Evolutionary conservation across 2,329 filamentous ascomycete species (phyloP).

Genomic region (Epichloe uncinata): DNA sequence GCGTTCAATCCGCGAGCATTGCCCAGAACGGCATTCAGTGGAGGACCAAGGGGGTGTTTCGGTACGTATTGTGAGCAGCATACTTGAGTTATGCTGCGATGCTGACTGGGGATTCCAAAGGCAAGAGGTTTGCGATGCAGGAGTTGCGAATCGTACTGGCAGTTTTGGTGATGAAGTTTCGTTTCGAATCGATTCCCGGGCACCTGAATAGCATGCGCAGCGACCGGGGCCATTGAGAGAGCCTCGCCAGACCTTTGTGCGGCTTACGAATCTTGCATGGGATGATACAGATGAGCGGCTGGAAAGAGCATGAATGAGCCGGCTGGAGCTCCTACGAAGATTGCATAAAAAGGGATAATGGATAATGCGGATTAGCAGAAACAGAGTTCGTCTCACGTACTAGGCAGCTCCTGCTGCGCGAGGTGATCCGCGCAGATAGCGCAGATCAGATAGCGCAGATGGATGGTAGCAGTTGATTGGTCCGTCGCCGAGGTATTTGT

Average conservation of each 20-base stretch:
- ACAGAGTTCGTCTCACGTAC: no score
- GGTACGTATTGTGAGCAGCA: background rate
- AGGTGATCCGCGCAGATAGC: no score
- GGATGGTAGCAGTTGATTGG: no score
- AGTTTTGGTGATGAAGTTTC: background rate
- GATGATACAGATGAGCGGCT: background rate
- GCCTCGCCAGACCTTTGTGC: background rate
- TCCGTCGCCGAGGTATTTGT: no score
- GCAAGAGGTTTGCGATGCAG: conserved; percentile 1
- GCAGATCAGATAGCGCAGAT: no score
- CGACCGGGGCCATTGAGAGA: background rate
- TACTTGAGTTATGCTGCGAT: background rate
- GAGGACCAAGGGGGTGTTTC: background rate
- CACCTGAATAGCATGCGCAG: background rate
- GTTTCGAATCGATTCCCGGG: background rate
- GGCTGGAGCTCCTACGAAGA: no score
- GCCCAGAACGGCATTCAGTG: background rate
- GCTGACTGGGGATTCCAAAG: background rate
- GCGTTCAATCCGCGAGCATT: background rate
- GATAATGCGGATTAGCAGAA: no score
- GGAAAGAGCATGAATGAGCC: background rate
- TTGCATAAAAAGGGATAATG: no score
- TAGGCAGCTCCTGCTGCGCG: no score
- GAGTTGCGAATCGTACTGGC: background rate
- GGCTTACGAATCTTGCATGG: background rate